phyloP scores from a whole-genome alignment of 129 eudicot genomes.

The Arctium minus region DNA sequence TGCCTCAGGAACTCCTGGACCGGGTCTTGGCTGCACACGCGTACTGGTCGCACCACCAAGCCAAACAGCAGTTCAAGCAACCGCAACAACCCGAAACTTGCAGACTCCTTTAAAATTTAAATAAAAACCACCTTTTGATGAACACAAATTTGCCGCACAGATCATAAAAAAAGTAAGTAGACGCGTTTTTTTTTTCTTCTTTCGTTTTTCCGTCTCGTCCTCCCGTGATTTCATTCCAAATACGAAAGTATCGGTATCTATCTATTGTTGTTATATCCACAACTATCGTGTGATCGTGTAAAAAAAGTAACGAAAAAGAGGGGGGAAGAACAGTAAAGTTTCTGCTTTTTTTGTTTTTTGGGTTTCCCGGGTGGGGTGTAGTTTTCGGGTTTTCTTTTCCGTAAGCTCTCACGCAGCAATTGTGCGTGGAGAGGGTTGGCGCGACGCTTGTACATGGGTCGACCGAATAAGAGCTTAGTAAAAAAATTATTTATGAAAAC shows the following conservation, averaged over 20 bases:
- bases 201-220: background rate
- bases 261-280: constrained; percentile 25
- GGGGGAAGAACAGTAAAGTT: constrained; percentile 26
- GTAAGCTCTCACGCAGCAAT: background rate
- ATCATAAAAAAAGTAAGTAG: constrained; percentile 11
- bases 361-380: background rate
- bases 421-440: constrained; percentile 24
- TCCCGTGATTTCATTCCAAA: constrained; percentile 14
- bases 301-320: constrained; percentile 20
- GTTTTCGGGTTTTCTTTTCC: background rate
- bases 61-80: constrained; percentile 75
- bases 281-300: constrained; percentile 11
- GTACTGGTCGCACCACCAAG: constrained; percentile 92
- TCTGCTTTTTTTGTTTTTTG: background rate
- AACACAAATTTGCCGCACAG: background rate
- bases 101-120: constrained; percentile 47
- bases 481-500: constrained; percentile 15
- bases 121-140: background rate
- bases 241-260: constrained; percentile 7
- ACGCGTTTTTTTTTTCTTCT: background rate
- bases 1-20: constrained; percentile 95
- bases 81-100: constrained; percentile 48
- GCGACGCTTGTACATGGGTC: constrained; percentile 32
- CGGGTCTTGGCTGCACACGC: constrained; percentile 90
- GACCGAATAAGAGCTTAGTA: constrained; percentile 34